Percentiles rank a stretch among this genome's conserved stretches.
These are phyloP conservation scores for Papilionanthe hybrid DNA, from an alignment of 116 monocot species.

Conservation along the genomic window DNA sequence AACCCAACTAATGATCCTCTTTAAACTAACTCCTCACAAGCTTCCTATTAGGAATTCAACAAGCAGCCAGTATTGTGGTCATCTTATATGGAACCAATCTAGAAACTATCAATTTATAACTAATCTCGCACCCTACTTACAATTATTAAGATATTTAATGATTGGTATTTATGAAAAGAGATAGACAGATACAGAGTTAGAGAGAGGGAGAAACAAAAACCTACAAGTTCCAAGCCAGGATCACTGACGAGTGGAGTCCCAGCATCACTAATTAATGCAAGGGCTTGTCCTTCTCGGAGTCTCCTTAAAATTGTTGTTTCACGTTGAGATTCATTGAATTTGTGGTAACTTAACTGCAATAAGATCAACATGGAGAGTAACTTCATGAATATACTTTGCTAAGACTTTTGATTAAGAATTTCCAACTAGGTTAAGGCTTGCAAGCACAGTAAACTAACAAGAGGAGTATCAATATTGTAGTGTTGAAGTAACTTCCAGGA, in stretches of 20 bases:
- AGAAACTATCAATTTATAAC: not conserved
- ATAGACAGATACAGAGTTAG: not conserved
- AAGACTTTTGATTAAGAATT: not conserved
- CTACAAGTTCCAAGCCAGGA: constrained; percentile 85
- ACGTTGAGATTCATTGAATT: constrained; percentile 89
- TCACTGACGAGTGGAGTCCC: constrained; percentile 95
- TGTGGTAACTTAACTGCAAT: constrained; percentile 93
- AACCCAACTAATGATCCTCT: not conserved
- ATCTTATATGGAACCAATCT: not conserved
- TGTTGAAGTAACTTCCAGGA: constrained; percentile 86
- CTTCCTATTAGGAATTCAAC: not conserved
- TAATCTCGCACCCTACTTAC: no score
- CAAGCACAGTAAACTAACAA: constrained; percentile 37
- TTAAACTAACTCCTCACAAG: not conserved
- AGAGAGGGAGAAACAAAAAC: constrained; percentile 6
- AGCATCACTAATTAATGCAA: constrained; percentile 96
- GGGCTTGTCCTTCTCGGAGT: constrained; percentile 71
- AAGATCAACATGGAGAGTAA: constrained; percentile 7
- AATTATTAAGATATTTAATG: no score
- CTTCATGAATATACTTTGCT: not conserved
- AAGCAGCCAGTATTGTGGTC: not conserved
- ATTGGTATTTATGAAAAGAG: not conserved
- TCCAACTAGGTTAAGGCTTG: constrained; percentile 5
- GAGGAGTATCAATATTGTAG: constrained; percentile 78
- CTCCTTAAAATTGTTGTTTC: constrained; percentile 53